Percentiles rank a stretch among this genome's conserved stretches.
These are phyloP conservation scores for Emergomyces orientalis DNA, from an alignment of 2,329 filamentous ascomycete genomes.

Conservation along the genomic window DNA sequence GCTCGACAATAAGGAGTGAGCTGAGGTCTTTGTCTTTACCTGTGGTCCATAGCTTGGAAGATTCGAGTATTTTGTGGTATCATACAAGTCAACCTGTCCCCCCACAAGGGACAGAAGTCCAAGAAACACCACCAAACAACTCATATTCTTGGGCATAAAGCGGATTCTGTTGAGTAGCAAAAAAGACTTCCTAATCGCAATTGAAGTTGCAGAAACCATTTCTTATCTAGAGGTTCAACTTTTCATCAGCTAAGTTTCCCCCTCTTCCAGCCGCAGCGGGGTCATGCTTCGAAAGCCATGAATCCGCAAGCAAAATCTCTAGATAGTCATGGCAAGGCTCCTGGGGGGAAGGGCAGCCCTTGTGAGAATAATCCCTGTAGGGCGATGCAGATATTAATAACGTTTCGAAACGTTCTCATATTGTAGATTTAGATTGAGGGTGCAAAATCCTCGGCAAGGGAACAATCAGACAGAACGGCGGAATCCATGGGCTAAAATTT, in stretches of 20 bases:
- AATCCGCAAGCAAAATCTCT: neutral
- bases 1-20: neutral
- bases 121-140: neutral
- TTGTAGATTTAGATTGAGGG: too few relatives aligned
- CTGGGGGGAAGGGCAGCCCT: too few relatives aligned
- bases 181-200: neutral
- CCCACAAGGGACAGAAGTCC: neutral
- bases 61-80: neutral
- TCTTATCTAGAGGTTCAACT: neutral
- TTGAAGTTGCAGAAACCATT: too few relatives aligned
- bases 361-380: too few relatives aligned
- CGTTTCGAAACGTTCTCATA: too few relatives aligned
- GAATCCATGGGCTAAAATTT: too few relatives aligned
- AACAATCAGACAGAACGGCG: too few relatives aligned
- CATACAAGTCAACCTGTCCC: neutral
- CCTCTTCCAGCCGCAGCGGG: neutral
- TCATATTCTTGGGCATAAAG: too few relatives aligned
- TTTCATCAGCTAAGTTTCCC: neutral
- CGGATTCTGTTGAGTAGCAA: neutral
- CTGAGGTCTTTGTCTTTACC: conserved; percentile 5
- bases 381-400: too few relatives aligned
- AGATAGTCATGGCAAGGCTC: too few relatives aligned
- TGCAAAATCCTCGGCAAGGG: too few relatives aligned
- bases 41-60: conserved; percentile 5
- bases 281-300: neutral